A percentile compares a stretch with the other conserved stretches of the same genome.
phyloP scores from a whole-genome alignment of 2,329 filamentous ascomycete genomes.

The Parasarocladium wereldwijsianum region DNA sequence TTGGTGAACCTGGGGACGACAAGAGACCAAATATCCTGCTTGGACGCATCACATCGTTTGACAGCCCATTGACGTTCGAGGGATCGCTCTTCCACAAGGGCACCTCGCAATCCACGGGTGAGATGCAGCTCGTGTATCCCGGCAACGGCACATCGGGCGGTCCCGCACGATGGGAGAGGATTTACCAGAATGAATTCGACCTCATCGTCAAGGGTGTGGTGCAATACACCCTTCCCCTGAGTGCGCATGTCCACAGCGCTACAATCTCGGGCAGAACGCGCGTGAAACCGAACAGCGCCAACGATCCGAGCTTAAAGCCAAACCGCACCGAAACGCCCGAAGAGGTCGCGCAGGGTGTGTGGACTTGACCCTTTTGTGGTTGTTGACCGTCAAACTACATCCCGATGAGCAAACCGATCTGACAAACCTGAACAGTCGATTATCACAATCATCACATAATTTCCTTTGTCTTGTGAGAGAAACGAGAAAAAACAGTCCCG shows the following conservation, averaged over 20 bases:
- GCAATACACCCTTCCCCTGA: slow-evolving; percentile 59
- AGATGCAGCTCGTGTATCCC: slow-evolving; percentile 67
- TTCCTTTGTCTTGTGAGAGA: no score
- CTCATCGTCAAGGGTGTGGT: slow-evolving; percentile 83
- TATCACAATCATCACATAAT: no score
- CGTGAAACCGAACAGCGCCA: slow-evolving; percentile 48
- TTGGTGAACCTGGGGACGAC: slow-evolving; percentile 49
- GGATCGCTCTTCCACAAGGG: slow-evolving; percentile 72
- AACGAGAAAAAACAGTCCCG: no score
- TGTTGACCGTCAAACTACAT: slow-evolving; percentile 18
- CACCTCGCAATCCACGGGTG: slow-evolving; percentile 59
- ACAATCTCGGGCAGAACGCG: slow-evolving; percentile 43
- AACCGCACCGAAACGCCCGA: slow-evolving; percentile 50
- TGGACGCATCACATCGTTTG: slow-evolving; percentile 76
- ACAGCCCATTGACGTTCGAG: slow-evolving; percentile 79
- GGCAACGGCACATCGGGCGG: slow-evolving; percentile 84
- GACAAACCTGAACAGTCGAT: no score
- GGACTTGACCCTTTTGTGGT: slow-evolving; percentile 13
- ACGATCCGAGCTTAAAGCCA: slow-evolving; percentile 46
- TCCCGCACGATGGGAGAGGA: slow-evolving; percentile 75
- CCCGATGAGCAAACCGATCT: no score
- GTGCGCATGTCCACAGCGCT: slow-evolving; percentile 42
- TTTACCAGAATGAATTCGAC: slow-evolving; percentile 84
- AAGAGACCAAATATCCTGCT: slow-evolving; percentile 66
- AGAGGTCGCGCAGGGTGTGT: no score